Conservation (phyloP, 345 rosid genomes). For the Linum usitatissimum region DNA sequence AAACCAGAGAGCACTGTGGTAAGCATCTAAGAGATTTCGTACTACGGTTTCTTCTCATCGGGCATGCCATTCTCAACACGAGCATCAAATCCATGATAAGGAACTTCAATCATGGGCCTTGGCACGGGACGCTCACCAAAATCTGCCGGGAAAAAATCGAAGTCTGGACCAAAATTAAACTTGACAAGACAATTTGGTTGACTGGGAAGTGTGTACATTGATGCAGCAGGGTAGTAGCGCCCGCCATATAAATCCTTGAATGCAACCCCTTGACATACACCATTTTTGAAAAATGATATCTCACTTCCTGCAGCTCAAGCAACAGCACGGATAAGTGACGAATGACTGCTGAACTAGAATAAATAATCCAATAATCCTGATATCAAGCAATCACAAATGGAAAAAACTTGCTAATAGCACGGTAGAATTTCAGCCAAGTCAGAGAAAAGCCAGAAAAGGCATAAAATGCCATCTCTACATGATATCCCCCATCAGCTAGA, state of each 20-base stretch:
- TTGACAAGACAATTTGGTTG: conserved; percentile 77
- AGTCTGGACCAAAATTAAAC: conserved; percentile 91
- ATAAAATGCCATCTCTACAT: neutral
- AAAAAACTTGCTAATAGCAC: neutral
- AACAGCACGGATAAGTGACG: neutral
- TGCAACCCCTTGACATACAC: conserved; percentile 82
- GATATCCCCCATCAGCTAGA: neutral
- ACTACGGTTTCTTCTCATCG: conserved; percentile 52
- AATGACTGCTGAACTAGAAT: neutral
- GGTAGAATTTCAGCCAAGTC: neutral
- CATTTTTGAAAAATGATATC: conserved; percentile 88
- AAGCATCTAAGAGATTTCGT: neutral
- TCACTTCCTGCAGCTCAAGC: conserved; percentile 65
- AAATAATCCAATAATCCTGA: neutral
- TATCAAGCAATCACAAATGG: neutral
- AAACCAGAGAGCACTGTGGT: neutral
- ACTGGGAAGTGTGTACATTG: conserved; percentile 91
- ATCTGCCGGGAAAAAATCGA: conserved; percentile 55
- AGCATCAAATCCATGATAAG: conserved; percentile 56
- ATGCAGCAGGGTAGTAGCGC: conserved; percentile 93
- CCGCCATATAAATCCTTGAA: conserved; percentile 74
- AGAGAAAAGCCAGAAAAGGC: neutral
- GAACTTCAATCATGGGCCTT: conserved; percentile 65
- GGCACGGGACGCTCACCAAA: conserved; percentile 66
- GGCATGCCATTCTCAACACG: conserved; percentile 46